Evolutionary conservation across 768 basidiomycete genomes (phyloP).

Genomic region (Cystofilobasidium bisporidii): DNA sequence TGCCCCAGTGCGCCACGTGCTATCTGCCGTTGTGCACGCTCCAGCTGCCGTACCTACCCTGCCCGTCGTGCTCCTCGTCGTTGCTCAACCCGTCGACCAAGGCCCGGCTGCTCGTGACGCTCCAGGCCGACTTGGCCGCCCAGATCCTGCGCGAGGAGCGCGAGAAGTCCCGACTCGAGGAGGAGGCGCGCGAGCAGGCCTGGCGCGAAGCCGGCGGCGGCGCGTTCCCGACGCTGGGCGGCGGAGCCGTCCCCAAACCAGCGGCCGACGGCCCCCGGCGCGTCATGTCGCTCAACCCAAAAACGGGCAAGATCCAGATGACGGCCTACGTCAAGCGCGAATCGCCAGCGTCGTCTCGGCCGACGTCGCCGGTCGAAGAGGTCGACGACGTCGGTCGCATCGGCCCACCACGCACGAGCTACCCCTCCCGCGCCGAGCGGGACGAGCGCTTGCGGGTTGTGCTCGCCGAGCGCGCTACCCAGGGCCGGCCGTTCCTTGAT

Average conservation of each 20-base stretch:
- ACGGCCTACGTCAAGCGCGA: constrained; percentile 23
- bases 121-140: constrained; percentile 8
- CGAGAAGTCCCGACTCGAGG: constrained; percentile 16
- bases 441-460: constrained; percentile 3
- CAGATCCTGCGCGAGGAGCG: constrained; percentile 5
- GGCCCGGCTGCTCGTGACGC: constrained; percentile 8
- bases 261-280: constrained; percentile 12
- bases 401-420: neutral
- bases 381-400: constrained; percentile 9
- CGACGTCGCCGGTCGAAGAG: neutral
- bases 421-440: constrained; percentile 4
- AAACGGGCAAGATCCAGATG: constrained; percentile 24
- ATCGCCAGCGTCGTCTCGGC: neutral
- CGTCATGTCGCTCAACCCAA: constrained; percentile 26
- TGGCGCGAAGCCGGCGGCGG: constrained; percentile 26
- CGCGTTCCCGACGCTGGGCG: constrained; percentile 14
- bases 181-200: constrained; percentile 13
- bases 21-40: constrained; percentile 25
- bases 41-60: constrained; percentile 24
- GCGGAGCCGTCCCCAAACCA: neutral
- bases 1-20: constrained; percentile 22
- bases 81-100: constrained; percentile 16
- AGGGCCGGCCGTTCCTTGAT: constrained; percentile 17
- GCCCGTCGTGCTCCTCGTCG: constrained; percentile 23
- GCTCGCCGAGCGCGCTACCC: constrained; percentile 5